A percentile compares a stretch with the other conserved stretches of the same genome.
phyloP scores from a whole-genome alignment of 805 yeast species.

The Pichia membranifaciens region DNA sequence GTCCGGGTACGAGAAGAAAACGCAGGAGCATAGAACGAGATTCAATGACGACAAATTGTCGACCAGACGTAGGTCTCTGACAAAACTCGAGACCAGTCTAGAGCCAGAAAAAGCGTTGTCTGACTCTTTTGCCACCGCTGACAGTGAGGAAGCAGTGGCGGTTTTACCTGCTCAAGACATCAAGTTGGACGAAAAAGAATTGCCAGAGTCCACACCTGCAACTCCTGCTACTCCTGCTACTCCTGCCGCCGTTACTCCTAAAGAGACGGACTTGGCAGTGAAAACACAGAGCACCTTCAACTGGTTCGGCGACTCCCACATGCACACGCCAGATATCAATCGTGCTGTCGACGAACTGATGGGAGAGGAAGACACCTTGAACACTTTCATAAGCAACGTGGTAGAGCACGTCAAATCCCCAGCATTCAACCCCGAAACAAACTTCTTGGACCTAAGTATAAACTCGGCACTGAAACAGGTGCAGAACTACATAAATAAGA shows the following conservation, averaged over 20 bases:
- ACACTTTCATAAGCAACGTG: slow-evolving; percentile 11
- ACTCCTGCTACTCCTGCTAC: too few species aligned
- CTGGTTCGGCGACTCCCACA: too few species aligned
- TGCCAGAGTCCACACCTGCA: too few species aligned
- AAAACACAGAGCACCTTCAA: too few species aligned
- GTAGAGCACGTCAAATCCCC: slow-evolving; percentile 17
- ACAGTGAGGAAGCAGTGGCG: too few species aligned
- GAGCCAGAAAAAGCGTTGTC: too few species aligned
- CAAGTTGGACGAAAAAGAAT: too few species aligned
- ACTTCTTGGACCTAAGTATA: slow-evolving; percentile 9
- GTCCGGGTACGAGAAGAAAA: background rate
- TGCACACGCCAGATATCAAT: slow-evolving; percentile 1
- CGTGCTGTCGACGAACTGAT: slow-evolving; percentile 9
- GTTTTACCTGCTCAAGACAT: too few species aligned
- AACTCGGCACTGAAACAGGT: slow-evolving; percentile 5
- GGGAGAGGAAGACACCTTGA: background rate
- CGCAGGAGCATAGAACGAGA: background rate
- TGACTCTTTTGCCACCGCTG: too few species aligned
- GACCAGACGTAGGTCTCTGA: background rate
- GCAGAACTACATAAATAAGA: background rate
- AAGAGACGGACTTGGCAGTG: too few species aligned
- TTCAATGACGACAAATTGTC: background rate
- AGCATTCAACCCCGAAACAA: slow-evolving; percentile 12
- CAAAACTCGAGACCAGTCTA: background rate
- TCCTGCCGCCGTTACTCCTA: too few species aligned